These are phyloP conservation scores for Echium plantagineum DNA, from an alignment of 257 asterid genomes.

Conservation along the genomic window DNA sequence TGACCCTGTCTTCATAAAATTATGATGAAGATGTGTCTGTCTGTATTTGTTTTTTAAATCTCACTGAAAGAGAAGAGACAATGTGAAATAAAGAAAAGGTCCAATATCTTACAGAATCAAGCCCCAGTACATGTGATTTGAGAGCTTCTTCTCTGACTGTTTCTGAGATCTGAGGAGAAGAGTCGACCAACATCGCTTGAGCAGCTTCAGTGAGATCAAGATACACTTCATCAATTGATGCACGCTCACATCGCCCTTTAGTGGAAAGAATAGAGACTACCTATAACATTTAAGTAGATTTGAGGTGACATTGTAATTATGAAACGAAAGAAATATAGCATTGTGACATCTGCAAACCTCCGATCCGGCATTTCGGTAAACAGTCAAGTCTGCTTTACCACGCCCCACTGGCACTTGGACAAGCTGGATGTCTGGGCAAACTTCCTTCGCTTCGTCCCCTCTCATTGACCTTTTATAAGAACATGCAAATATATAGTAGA, in stretches of 20 bases:
- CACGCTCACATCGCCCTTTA: conserved; percentile 87
- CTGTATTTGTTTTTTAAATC: neutral
- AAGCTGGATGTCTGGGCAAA: conserved; percentile 84
- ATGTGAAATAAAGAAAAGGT: neutral
- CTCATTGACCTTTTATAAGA: conserved; percentile 49
- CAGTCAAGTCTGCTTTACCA: conserved; percentile 83
- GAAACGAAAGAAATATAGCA: conserved; percentile 7
- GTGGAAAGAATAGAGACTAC: conserved; percentile 81
- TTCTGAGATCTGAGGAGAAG: conserved; percentile 39
- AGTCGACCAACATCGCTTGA: conserved; percentile 58
- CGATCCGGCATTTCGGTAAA: conserved; percentile 81
- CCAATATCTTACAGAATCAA: conserved; percentile 38
- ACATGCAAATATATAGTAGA: neutral
- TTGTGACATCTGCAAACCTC: conserved; percentile 42
- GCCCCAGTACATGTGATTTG: conserved; percentile 76
- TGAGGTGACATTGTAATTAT: conserved; percentile 8
- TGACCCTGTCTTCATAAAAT: neutral
- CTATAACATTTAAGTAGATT: conserved; percentile 25
- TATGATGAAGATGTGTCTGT: neutral
- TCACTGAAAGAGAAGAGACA: neutral
- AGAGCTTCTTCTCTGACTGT: conserved; percentile 60
- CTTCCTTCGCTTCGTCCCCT: conserved; percentile 81
- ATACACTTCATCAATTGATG: conserved; percentile 97
- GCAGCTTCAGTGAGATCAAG: conserved; percentile 94
- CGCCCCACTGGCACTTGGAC: conserved; percentile 96